Evolutionary conservation across 441 rosid species (phyloP).

Genomic region (Erodium texanum): DNA sequence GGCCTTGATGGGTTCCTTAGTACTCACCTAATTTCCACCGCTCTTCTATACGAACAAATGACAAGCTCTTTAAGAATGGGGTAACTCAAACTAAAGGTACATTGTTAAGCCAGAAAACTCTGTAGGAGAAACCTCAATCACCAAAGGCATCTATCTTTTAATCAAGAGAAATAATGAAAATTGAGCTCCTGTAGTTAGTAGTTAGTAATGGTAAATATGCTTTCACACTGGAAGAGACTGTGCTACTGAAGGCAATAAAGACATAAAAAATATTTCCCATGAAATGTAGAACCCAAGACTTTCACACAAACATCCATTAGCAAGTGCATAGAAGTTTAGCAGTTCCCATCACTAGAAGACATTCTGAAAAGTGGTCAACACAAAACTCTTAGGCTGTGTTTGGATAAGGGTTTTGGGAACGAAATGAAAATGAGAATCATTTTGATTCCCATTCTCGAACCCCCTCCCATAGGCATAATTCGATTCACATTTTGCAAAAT

Average conservation of each 20-base stretch:
- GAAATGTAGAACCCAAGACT: background rate
- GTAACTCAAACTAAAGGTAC: background rate
- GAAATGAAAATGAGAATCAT: background rate
- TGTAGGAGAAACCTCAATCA: too few species aligned
- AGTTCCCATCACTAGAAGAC: background rate
- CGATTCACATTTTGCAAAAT: background rate
- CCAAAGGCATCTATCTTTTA: background rate
- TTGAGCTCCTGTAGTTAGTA: background rate
- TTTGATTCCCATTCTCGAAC: background rate
- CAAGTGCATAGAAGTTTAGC: background rate
- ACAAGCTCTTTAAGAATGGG: background rate
- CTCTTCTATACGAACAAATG: background rate
- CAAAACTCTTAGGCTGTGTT: background rate
- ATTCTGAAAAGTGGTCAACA: background rate
- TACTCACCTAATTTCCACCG: background rate
- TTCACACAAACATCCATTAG: background rate
- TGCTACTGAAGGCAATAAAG: background rate
- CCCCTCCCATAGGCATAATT: too few species aligned
- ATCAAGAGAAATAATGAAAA: background rate
- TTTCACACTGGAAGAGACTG: background rate
- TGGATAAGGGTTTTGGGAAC: background rate
- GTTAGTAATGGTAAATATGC: background rate
- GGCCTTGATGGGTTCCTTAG: background rate
- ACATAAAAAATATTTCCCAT: background rate
- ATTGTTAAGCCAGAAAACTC: too few species aligned